A percentile compares a stretch with the other conserved stretches of the same genome.
Evolutionary conservation across 1,284 basidiomycete species (phyloP).

Genomic region (Trichosporon ovoides): DNA sequence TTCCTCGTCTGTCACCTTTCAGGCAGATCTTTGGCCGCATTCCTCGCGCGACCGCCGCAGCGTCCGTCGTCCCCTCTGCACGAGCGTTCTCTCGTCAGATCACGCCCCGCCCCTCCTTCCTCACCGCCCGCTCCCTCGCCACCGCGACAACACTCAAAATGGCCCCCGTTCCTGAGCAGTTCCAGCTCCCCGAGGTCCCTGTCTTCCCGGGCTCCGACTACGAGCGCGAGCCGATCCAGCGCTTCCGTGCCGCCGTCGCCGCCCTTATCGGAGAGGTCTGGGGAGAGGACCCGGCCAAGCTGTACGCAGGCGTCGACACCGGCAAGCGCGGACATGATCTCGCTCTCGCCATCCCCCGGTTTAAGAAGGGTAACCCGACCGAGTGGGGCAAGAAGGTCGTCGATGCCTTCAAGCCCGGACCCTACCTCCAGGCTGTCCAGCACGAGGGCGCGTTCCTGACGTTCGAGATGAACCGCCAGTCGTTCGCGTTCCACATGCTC

Average conservation of each 20-base stretch:
- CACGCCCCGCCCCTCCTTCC: background rate
- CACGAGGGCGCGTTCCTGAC: conserved; percentile 75
- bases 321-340: conserved; percentile 89
- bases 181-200: conserved; percentile 51
- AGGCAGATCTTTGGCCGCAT: conserved; percentile 1
- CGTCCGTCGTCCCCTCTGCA: background rate
- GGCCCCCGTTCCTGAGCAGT: conserved; percentile 14
- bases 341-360: conserved; percentile 84
- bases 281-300: conserved; percentile 63
- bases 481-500: conserved; percentile 71
- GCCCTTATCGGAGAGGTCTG: conserved; percentile 67
- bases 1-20: background rate
- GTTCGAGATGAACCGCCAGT: conserved; percentile 64
- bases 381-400: conserved; percentile 71
- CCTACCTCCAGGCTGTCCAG: conserved; percentile 54
- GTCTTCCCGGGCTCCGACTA: conserved; percentile 64
- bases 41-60: background rate
- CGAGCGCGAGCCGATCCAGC: conserved; percentile 67
- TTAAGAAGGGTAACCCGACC: conserved; percentile 77
- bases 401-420: conserved; percentile 54
- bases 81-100: background rate
- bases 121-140: background rate
- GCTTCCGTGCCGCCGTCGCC: conserved; percentile 79
- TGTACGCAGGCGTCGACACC: conserved; percentile 77
- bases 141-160: background rate